Evolutionary conservation across 305 asterid genomes (phyloP).

Genomic region (Fraxinus greggii): DNA sequence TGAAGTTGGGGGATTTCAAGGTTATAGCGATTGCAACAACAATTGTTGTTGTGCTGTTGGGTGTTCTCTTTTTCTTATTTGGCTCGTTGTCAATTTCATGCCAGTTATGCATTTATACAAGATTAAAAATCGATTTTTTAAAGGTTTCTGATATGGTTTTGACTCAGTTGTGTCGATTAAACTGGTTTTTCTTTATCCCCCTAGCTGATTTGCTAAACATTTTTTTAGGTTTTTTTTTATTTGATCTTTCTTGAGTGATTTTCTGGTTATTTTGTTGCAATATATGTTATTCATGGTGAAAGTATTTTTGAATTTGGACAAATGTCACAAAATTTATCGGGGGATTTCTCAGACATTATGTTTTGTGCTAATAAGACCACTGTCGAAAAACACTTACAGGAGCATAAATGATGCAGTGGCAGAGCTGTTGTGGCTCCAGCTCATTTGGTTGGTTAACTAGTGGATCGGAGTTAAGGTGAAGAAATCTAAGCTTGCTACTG

Average conservation of each 20-base stretch:
- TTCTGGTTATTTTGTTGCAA: neutral
- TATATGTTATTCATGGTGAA: neutral
- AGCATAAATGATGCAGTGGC: constrained; percentile 76
- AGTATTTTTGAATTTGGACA: neutral
- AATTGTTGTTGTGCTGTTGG: too few species aligned
- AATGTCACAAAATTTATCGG: neutral
- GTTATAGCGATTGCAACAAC: too few species aligned
- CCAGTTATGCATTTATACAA: too few species aligned
- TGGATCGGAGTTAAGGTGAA: constrained; percentile 92
- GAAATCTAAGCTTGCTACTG: neutral
- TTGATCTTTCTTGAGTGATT: neutral
- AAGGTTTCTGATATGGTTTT: neutral
- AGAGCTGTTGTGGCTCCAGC: constrained; percentile 72
- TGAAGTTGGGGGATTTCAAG: too few species aligned
- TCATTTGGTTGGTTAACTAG: constrained; percentile 74
- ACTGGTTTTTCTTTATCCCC: too few species aligned
- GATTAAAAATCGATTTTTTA: neutral
- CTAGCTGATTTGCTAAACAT: too few species aligned
- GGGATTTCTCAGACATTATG: constrained; percentile 47
- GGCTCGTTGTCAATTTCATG: too few species aligned
- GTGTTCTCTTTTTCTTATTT: too few species aligned
- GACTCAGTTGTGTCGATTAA: too few species aligned
- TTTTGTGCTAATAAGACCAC: constrained; percentile 41
- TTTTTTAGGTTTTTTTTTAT: neutral
- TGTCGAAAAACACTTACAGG: constrained; percentile 71